These are phyloP conservation scores for Penicillium sp. DNA, from an alignment of 2,329 filamentous ascomycete genomes.

Conservation along the genomic window DNA sequence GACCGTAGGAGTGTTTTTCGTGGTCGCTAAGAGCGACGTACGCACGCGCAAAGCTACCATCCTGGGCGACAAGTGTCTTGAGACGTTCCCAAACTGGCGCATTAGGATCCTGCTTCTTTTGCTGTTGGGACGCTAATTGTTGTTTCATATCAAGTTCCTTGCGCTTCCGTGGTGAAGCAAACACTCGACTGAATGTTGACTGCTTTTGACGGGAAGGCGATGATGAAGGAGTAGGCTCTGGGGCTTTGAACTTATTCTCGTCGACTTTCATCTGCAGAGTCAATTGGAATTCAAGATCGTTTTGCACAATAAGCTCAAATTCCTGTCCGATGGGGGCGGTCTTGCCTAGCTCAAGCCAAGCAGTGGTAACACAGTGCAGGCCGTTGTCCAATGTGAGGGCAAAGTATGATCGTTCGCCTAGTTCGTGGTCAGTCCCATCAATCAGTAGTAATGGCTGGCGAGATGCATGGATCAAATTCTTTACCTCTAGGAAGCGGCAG, in stretches of 20 bases:
- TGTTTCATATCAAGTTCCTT: slow-evolving; percentile 89
- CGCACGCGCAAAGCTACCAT: slow-evolving; percentile 91
- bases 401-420: slow-evolving; percentile 90
- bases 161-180: slow-evolving; percentile 94
- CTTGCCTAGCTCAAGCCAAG: slow-evolving; percentile 89
- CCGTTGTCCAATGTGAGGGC: slow-evolving; percentile 97
- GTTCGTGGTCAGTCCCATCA: slow-evolving; percentile 30
- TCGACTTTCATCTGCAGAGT: slow-evolving; percentile 95
- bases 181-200: slow-evolving; percentile 88
- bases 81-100: slow-evolving; percentile 76
- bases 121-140: slow-evolving; percentile 80
- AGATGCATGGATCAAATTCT: slow-evolving; percentile 35
- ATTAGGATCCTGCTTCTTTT: slow-evolving; percentile 66
- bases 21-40: slow-evolving; percentile 95
- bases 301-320: slow-evolving; percentile 95
- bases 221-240: slow-evolving; percentile 41
- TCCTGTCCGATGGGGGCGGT: slow-evolving; percentile 96
- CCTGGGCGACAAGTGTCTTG: slow-evolving; percentile 82
- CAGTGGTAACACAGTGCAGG: slow-evolving; percentile 94
- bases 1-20: slow-evolving; percentile 84
- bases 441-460: neutral
- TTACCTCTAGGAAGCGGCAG: slow-evolving; percentile 87
- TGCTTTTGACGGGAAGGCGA: slow-evolving; percentile 76
- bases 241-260: slow-evolving; percentile 68
- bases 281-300: slow-evolving; percentile 98